Evolutionary conservation across 2,329 filamentous ascomycete species (phyloP), one percentile per base, ranked within the genome.

Genomic region (Aspergillus pseudonomiae): DNA sequence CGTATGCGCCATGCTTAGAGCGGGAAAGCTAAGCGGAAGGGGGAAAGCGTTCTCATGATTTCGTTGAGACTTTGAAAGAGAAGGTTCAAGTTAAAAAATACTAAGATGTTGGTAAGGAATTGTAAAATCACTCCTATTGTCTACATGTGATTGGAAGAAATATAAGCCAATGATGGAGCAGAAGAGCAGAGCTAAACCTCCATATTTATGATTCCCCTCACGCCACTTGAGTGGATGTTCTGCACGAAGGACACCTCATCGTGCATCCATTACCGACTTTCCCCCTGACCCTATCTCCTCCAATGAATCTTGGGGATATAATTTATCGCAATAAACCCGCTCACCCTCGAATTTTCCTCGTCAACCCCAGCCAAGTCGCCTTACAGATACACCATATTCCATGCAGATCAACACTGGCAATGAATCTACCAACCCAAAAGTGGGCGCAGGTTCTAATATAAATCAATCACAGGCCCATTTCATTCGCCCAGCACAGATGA

Each of bases 401-500:
- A 67, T 66, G 69, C 64, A 65, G 61, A 48, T 46, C 55, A 58
- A 60, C 45, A 67, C 55, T 26, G 48, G 30, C 21, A 52, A 34
- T 6, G n/a, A 32, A 32, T 71, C 70, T 28, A 69, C 65, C 12
- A 62, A 63, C 16, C 70, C 74, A 52, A 69, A 71, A n/a, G 46
- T 62, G 30, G 71, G 63, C 11, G 59, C 68, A 12, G 56, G 28
- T 24, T 36, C 59, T 21, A 57, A 48, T 41, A 32, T 60, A 11
- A 56, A 60, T 45, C 32, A 30, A 16, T 73, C 71, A 5, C 77
- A 77, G 60, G 41, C 48, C 14, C 50, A 55, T 46, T 66, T 58
- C 19, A 58, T 50, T 48, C 70, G 75, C 14, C 72, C 77, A 14
- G 76, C 74, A 1, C 78, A 82, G 65, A 83, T 80, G 78, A 78